Conservation (phyloP, 2,329 filamentous ascomycete species). For the Fusarium protoensiforme region DNA sequence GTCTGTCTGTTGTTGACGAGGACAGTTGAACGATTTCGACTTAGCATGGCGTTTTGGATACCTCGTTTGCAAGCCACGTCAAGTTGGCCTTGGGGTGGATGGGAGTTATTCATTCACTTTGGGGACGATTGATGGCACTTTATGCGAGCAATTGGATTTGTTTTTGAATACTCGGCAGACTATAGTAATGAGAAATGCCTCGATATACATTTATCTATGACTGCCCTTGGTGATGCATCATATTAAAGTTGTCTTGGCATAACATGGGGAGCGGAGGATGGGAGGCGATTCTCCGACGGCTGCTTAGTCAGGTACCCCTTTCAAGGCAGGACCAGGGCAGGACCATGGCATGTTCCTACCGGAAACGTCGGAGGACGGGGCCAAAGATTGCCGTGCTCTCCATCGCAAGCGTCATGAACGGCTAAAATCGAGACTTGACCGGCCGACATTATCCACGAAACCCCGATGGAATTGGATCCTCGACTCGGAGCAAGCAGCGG, state of each 20-base stretch:
- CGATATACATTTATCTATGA: neutral
- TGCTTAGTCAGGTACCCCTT: constrained; percentile 30
- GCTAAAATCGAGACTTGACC: constrained; percentile 20
- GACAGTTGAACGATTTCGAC: neutral
- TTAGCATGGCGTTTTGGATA: constrained; percentile 8
- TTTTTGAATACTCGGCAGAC: neutral
- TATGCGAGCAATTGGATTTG: neutral
- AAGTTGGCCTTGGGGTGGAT: neutral
- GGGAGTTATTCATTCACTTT: neutral
- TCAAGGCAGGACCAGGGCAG: neutral
- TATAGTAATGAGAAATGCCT: constrained; percentile 1
- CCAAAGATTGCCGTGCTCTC: constrained; percentile 43
- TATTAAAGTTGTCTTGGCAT: neutral
- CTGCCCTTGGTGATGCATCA: neutral
- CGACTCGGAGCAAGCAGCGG: constrained; percentile 41
- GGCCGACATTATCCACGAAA: constrained; percentile 24
- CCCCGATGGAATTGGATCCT: constrained; percentile 49
- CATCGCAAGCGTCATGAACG: constrained; percentile 16
- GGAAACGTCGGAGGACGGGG: constrained; percentile 46
- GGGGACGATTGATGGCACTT: neutral
- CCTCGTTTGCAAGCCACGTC: neutral
- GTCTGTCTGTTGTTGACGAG: neutral
- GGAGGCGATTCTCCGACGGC: constrained; percentile 21
- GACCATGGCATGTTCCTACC: neutral
- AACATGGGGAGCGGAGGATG: neutral